Evolutionary conservation across 2,329 filamentous ascomycete species (phyloP).

Genomic region (Beauveria rudraprayagi): DNA sequence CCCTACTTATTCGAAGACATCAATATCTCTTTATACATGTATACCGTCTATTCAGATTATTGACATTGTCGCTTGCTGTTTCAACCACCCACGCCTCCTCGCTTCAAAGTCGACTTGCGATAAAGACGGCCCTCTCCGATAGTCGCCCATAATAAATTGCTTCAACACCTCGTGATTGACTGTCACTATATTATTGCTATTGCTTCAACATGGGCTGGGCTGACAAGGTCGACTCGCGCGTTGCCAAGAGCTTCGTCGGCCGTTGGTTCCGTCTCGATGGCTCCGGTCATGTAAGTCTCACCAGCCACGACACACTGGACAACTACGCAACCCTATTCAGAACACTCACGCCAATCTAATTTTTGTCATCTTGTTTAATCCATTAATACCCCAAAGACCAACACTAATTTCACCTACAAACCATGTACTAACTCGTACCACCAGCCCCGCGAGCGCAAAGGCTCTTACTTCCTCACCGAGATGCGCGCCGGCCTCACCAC

Average conservation of each 20-base stretch:
- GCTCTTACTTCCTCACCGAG: conserved; percentile 74
- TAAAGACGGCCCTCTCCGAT: background rate
- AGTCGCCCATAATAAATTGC: background rate
- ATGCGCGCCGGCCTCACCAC: conserved; percentile 75
- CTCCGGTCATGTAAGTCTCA: conserved; percentile 63
- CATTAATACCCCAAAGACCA: background rate
- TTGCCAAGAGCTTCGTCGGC: conserved; percentile 60
- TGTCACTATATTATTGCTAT: background rate
- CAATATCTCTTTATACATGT: background rate
- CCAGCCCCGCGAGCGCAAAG: conserved; percentile 62
- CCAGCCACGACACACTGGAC: background rate
- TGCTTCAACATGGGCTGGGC: conserved; percentile 37
- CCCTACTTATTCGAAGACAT: background rate
- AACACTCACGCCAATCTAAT: background rate
- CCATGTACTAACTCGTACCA: background rate
- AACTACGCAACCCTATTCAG: background rate
- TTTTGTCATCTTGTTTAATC: background rate
- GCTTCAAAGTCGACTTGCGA: background rate
- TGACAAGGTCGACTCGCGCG: conserved; percentile 42
- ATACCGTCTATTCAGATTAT: background rate
- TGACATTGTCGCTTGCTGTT: background rate
- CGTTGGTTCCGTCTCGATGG: conserved; percentile 74
- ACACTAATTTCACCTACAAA: background rate
- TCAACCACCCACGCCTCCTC: background rate
- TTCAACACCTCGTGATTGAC: background rate